Percentiles rank a stretch among this genome's conserved stretches.
phyloP scores from a whole-genome alignment of 495 filamentous ascomycete species.

The Aspergillus funiculosus region DNA sequence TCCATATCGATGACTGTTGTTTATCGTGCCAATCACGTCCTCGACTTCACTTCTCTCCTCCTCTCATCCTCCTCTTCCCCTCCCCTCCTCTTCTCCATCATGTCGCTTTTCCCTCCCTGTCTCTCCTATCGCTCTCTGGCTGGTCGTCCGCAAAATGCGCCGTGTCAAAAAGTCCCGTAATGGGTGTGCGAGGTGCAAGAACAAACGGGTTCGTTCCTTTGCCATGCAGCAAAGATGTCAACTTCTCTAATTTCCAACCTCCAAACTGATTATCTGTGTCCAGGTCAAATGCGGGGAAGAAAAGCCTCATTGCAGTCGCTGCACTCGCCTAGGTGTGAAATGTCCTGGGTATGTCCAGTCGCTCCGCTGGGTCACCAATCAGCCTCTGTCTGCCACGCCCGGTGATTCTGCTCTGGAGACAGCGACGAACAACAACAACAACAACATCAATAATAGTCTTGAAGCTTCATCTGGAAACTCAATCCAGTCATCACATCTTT shows the following conservation, averaged over 20 bases:
- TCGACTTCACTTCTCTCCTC: background rate
- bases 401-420: conserved; percentile 20
- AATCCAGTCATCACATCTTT: background rate
- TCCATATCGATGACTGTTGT: no score
- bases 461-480: background rate
- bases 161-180: conserved; percentile 45
- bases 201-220: conserved; percentile 45
- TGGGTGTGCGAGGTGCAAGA: conserved; percentile 46
- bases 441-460: background rate
- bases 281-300: conserved; percentile 57
- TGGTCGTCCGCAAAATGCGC: conserved; percentile 28
- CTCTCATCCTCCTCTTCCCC: background rate
- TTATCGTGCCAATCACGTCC: conserved; percentile 8
- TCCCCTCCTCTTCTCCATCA: conserved; percentile 9
- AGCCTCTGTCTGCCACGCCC: conserved; percentile 25
- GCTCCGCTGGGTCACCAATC: conserved; percentile 51
- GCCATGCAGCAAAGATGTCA: no score
- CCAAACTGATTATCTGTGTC: conserved; percentile 2
- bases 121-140: conserved; percentile 1
- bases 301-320: conserved; percentile 47
- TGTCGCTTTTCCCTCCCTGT: background rate
- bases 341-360: conserved; percentile 52
- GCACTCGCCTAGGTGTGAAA: conserved; percentile 41
- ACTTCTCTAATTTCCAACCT: background rate
- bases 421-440: background rate